phyloP scores from a whole-genome alignment of 805 yeast genomes.

The Grigorovia transvaalensis region DNA sequence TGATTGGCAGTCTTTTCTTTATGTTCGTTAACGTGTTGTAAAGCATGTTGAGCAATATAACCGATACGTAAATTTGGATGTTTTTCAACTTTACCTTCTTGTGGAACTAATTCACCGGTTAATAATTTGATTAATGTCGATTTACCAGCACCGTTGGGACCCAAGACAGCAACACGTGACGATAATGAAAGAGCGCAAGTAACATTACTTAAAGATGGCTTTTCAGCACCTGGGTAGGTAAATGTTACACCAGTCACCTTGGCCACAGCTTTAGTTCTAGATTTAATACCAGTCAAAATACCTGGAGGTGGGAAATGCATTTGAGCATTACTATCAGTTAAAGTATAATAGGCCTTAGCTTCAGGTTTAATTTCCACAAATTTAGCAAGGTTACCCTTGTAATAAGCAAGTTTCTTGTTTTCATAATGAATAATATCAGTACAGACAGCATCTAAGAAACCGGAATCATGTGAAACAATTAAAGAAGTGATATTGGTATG shows the following conservation, averaged over 20 bases:
- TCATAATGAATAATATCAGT: conserved; percentile 96
- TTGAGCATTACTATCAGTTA: conserved; percentile 84
- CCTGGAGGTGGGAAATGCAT: conserved; percentile 99
- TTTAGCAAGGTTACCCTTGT: conserved; percentile 90
- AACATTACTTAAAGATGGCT: conserved; percentile 69
- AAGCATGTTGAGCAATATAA: conserved; percentile 96
- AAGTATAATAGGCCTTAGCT: conserved; percentile 90
- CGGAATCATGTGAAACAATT: conserved; percentile 96
- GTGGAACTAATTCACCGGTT: conserved; percentile 86
- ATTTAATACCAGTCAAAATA: conserved; percentile 91
- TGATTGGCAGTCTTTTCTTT: conserved; percentile 97
- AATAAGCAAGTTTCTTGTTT: conserved; percentile 85
- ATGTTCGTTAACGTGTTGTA: conserved; percentile 94
- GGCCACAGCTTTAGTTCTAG: conserved; percentile 88
- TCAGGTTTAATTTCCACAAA: conserved; percentile 90
- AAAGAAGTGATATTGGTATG: conserved; percentile 85
- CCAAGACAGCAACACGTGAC: conserved; percentile 93
- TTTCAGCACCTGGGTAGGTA: conserved; percentile 78
- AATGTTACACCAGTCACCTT: conserved; percentile 78
- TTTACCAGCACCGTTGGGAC: conserved; percentile 99
- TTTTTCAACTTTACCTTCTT: conserved; percentile 84
- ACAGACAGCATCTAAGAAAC: conserved; percentile 90
- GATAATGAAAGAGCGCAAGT: conserved; percentile 87
- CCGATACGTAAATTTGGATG: conserved; percentile 98
- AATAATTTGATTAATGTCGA: conserved; percentile 87